Conservation (phyloP, 805 yeast species). For the Wickerhamomyces chaumierensis region DNA sequence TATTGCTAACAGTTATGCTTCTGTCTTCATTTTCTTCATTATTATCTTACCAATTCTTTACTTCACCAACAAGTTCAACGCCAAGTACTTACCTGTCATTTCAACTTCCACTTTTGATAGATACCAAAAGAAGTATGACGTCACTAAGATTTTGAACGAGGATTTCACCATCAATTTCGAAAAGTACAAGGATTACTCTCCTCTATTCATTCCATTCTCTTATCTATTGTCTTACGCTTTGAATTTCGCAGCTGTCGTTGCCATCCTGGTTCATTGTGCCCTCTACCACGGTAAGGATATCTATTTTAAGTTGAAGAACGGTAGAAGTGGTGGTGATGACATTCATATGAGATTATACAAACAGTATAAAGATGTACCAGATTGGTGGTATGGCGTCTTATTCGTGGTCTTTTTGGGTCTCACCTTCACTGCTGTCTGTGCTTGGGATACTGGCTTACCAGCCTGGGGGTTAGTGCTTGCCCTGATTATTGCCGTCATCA, state of each 20-base stretch:
- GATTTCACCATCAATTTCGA: constrained; percentile 30
- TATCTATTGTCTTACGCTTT: constrained; percentile 44
- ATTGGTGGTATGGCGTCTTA: constrained; percentile 28
- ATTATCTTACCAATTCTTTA: constrained; percentile 38
- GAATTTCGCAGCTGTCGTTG: constrained; percentile 52
- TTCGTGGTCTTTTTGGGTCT: constrained; percentile 19
- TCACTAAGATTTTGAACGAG: constrained; percentile 31
- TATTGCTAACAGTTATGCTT: constrained; percentile 27
- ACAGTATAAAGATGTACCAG: constrained; percentile 59
- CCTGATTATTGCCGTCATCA: constrained; percentile 36
- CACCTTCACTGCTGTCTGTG: constrained; percentile 23
- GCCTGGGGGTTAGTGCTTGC: constrained; percentile 56
- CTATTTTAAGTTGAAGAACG: constrained; percentile 27
- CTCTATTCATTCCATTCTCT: constrained; percentile 47
- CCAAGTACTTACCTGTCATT: constrained; percentile 49
- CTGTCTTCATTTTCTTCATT: constrained; percentile 40
- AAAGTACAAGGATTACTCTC: constrained; percentile 43
- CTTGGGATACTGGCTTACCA: constrained; percentile 41
- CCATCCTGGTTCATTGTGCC: constrained; percentile 45
- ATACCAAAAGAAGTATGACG: constrained; percentile 34
- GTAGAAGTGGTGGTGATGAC: constrained; percentile 31
- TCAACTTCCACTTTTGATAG: constrained; percentile 39
- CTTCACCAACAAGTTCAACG: constrained; percentile 44
- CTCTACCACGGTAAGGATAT: constrained; percentile 50
- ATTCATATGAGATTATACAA: constrained; percentile 40